These are phyloP conservation scores for Cystoderma amianthinum DNA, from an alignment of 768 basidiomycete species.

Conservation along the genomic window DNA sequence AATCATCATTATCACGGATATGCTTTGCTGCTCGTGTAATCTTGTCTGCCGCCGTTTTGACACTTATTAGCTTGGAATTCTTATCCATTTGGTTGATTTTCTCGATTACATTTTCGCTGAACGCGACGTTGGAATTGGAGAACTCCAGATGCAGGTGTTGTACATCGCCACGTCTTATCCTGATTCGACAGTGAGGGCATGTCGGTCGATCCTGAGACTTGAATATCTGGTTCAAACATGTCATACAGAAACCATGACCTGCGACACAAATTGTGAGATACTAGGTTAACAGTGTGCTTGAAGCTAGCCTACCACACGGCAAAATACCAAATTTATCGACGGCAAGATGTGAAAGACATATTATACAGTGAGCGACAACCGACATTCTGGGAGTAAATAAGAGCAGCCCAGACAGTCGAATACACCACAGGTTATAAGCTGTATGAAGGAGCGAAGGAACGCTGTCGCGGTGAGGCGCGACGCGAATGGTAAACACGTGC, in stretches of 20 bases:
- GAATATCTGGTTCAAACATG: constrained; percentile 21
- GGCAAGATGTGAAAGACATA: constrained; percentile 19
- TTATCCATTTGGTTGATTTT: constrained; percentile 25
- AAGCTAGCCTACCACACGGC: constrained; percentile 23
- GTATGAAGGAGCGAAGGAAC: too few relatives aligned
- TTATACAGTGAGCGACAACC: constrained; percentile 1
- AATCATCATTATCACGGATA: constrained; percentile 14
- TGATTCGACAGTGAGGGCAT: constrained; percentile 11
- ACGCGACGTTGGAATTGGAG: constrained; percentile 15
- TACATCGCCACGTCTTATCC: constrained; percentile 12
- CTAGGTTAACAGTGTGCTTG: not conserved
- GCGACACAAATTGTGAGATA: constrained; percentile 2
- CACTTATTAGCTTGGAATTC: constrained; percentile 23
- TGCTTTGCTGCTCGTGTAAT: constrained; percentile 19
- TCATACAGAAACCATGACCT: constrained; percentile 37
- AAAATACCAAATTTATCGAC: constrained; percentile 20
- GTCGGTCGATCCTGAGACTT: constrained; percentile 5
- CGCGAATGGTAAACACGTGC: too few relatives aligned
- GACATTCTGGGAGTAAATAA: too few relatives aligned
- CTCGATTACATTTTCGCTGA: constrained; percentile 18
- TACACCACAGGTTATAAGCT: too few relatives aligned
- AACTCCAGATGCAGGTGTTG: constrained; percentile 20
- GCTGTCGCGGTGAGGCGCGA: too few relatives aligned
- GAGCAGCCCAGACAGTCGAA: too few relatives aligned
- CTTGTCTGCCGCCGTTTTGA: constrained; percentile 26